phyloP scores from a whole-genome alignment of 176 grass and related monocot genomes.

The Aegilops bicornis region DNA sequence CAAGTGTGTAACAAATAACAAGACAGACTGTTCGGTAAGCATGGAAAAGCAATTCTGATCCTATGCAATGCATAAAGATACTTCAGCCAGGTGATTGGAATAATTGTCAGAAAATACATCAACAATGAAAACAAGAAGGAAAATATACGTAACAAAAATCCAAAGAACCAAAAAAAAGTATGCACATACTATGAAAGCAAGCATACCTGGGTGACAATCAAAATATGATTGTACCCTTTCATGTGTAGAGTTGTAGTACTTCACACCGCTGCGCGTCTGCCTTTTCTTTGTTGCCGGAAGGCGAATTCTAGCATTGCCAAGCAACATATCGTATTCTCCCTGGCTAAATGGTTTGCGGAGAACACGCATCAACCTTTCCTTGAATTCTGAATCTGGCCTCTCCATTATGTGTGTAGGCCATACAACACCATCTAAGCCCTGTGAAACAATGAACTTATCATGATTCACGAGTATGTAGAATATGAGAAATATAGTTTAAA shows the following conservation, averaged over 20 bases:
- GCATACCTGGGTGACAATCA: slow-evolving; percentile 66
- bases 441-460: neutral
- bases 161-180: neutral
- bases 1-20: neutral
- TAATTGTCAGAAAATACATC: neutral
- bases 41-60: neutral
- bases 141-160: neutral
- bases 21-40: neutral
- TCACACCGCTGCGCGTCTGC: slow-evolving; percentile 39
- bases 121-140: neutral
- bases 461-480: neutral
- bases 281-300: slow-evolving; percentile 40
- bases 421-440: slow-evolving; percentile 30
- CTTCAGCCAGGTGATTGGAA: neutral
- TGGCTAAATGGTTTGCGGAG: slow-evolving; percentile 44
- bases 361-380: slow-evolving; percentile 44
- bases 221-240: slow-evolving; percentile 58
- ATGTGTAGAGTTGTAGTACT: slow-evolving; percentile 35
- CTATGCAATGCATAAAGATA: neutral
- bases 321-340: slow-evolving; percentile 49
- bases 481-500: neutral
- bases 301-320: slow-evolving; percentile 22
- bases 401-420: slow-evolving; percentile 49
- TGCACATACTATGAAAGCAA: slow-evolving; percentile 10
- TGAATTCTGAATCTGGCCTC: slow-evolving; percentile 64